Base-by-base conservation (phyloP, 139 green algal species). In the Mychonastes homosphaera region DNA sequence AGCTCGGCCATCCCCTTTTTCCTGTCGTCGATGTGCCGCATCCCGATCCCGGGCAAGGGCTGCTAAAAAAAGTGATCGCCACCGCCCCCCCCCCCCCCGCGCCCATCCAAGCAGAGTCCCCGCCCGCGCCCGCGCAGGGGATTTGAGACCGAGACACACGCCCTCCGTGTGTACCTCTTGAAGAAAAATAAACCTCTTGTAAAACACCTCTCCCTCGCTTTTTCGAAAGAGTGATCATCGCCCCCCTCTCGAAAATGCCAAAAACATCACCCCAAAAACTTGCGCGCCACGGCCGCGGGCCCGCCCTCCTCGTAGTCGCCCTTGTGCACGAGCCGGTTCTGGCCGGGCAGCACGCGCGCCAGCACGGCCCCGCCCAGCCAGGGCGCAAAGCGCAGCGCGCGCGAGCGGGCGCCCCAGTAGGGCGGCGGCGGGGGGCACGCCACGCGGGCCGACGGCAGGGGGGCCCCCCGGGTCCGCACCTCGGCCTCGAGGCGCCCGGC, bases 311-410 rank as follows among this genome's bases (percentile, higher is more conserved):
- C 82, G 57, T 95, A 95, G 3, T 95, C 88, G 0, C 40, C 58
- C 53, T 94, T 93, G 19, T 69, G 83, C 23, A 94, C 68, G 30
- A 87, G 74, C 33, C 90, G 84, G 29, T 68, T 77, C 38, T 93
- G 82, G 2, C 77, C 53, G 28, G 84, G 85, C 29, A 80, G 74
- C 48, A 90, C 72, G 48, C 87, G 86, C 2, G 85, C 83, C 47
- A 97, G 65, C 18, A 96, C 79, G 4, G 87, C 83, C 12, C 86
- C 89, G 9, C 89, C 89, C 60, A 92, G 72, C 87, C 87, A 97
- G 3, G 78, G 35, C 2, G 83, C 67, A 44, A 78, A 70, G 18
- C 53, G 47, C 6, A 58, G 35, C 6, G 34, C 41, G 18, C 41
- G 41, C 48, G 57, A 32, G 18, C 32, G 58, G 63, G 75, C 57